A percentile compares a stretch with the other conserved stretches of the same genome.
Evolutionary conservation across 345 rosid genomes (phyloP).

Genomic region (Pelargonium nanum): DNA sequence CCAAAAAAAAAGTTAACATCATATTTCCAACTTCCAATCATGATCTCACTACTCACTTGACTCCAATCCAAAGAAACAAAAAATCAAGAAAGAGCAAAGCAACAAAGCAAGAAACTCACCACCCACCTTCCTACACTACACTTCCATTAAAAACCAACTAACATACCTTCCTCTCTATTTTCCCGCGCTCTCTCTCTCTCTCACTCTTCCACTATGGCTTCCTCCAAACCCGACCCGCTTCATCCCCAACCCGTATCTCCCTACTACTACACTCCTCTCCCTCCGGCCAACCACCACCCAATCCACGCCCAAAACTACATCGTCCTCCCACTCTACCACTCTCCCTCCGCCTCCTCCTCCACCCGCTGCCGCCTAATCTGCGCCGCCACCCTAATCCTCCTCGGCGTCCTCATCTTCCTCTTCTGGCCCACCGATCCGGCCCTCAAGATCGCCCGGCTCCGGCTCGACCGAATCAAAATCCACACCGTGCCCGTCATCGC

Average conservation of each 20-base stretch:
- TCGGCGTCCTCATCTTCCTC: slow-evolving; percentile 28
- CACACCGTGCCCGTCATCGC: slow-evolving; percentile 34
- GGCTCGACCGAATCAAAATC: slow-evolving; percentile 34
- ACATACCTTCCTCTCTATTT: neutral
- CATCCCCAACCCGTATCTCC: slow-evolving; percentile 8
- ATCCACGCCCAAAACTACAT: slow-evolving; percentile 18
- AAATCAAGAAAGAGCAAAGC: too few species aligned
- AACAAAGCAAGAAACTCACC: neutral
- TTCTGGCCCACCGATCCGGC: slow-evolving; percentile 77
- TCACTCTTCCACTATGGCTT: slow-evolving; percentile 25
- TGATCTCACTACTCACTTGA: too few species aligned
- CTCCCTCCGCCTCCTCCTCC: neutral
- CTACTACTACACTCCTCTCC: slow-evolving; percentile 16
- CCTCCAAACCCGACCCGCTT: slow-evolving; percentile 12
- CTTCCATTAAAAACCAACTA: neutral
- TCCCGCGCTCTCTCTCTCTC: too few species aligned
- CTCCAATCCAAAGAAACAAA: too few species aligned
- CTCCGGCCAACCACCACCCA: slow-evolving; percentile 18
- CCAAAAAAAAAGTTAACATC: too few species aligned
- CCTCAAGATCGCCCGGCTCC: slow-evolving; percentile 42
- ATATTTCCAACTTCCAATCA: too few species aligned
- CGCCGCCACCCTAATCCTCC: slow-evolving; percentile 23
- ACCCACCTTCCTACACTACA: neutral
- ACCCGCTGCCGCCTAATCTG: slow-evolving; percentile 20
- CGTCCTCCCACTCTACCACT: slow-evolving; percentile 13